phyloP scores from a whole-genome alignment of 2,329 filamentous ascomycete species.

The Allantophomopsis lycopodina region DNA sequence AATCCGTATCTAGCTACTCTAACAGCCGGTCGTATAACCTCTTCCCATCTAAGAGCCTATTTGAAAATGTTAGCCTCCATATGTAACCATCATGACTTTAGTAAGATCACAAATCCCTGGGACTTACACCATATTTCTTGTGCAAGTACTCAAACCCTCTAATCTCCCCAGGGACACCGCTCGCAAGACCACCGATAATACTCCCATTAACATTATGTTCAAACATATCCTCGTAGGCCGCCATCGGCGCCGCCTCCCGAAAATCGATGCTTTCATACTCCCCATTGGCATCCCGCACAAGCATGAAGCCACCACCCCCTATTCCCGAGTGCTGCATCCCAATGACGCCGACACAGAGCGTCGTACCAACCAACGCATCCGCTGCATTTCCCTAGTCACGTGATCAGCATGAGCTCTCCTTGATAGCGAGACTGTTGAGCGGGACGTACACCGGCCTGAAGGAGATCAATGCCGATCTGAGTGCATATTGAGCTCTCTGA shows the following conservation, averaged over 20 bases:
- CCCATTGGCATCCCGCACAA: slow-evolving; percentile 44
- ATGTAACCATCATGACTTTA: too few relatives aligned
- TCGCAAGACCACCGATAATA: slow-evolving; percentile 58
- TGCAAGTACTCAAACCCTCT: slow-evolving; percentile 72
- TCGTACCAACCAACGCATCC: slow-evolving; percentile 61
- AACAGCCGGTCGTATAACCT: slow-evolving; percentile 61
- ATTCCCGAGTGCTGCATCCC: slow-evolving; percentile 45
- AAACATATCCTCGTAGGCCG: slow-evolving; percentile 66
- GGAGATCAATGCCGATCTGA: slow-evolving; percentile 32
- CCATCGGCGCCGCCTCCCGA: slow-evolving; percentile 52
- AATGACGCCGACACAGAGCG: slow-evolving; percentile 39
- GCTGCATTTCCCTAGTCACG: slow-evolving; percentile 50
- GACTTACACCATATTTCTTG: slow-evolving; percentile 46
- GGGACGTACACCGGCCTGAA: slow-evolving; percentile 28
- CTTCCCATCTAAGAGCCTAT: slow-evolving; percentile 51
- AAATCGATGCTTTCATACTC: slow-evolving; percentile 57
- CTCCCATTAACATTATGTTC: slow-evolving; percentile 53
- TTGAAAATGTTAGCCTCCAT: not conserved
- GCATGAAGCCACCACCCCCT: slow-evolving; percentile 55
- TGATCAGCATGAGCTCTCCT: slow-evolving; percentile 6
- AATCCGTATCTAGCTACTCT: slow-evolving; percentile 64
- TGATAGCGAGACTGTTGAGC: not conserved
- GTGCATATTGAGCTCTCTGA: slow-evolving; percentile 38
- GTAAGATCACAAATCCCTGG: not conserved
- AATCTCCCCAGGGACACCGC: slow-evolving; percentile 61